phyloP scores from a whole-genome alignment of 805 yeast species.

The Candida ascalaphidarum region DNA sequence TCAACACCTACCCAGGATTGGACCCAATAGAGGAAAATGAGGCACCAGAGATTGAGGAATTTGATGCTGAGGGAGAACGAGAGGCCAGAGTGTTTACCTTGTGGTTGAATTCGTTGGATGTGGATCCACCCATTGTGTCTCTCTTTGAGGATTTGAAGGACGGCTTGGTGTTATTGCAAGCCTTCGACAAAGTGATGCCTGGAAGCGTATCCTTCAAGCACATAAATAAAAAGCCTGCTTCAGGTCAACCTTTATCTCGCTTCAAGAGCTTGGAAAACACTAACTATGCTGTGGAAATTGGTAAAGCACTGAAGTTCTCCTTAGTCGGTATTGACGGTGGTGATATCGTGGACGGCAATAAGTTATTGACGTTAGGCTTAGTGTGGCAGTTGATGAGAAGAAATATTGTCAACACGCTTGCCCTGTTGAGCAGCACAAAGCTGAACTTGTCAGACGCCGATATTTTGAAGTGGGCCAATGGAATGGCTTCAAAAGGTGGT shows the following conservation, averaged over 20 bases:
- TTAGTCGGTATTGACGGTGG: constrained; percentile 97
- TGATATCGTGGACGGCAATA: constrained; percentile 91
- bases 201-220: constrained; percentile 76
- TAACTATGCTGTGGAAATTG: constrained; percentile 96
- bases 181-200: constrained; percentile 92
- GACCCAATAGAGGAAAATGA: constrained; percentile 92
- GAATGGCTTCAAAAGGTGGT: constrained; percentile 79
- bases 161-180: constrained; percentile 82
- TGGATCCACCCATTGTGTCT: constrained; percentile 87
- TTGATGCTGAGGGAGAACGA: constrained; percentile 99
- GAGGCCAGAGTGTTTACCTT: constrained; percentile 97
- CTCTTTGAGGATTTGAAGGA: constrained; percentile 93
- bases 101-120: constrained; percentile 95
- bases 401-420: constrained; percentile 80
- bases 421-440: constrained; percentile 67
- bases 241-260: constrained; percentile 70
- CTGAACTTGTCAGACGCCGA: constrained; percentile 61
- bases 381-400: constrained; percentile 99
- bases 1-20: constrained; percentile 93
- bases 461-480: constrained; percentile 90
- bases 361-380: constrained; percentile 78
- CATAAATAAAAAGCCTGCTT: constrained; percentile 76
- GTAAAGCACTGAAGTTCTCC: constrained; percentile 86
- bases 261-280: constrained; percentile 96
- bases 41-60: constrained; percentile 91